Conservation (phyloP, 1,284 basidiomycete genomes). For the Ceratobasidium sp. region DNA sequence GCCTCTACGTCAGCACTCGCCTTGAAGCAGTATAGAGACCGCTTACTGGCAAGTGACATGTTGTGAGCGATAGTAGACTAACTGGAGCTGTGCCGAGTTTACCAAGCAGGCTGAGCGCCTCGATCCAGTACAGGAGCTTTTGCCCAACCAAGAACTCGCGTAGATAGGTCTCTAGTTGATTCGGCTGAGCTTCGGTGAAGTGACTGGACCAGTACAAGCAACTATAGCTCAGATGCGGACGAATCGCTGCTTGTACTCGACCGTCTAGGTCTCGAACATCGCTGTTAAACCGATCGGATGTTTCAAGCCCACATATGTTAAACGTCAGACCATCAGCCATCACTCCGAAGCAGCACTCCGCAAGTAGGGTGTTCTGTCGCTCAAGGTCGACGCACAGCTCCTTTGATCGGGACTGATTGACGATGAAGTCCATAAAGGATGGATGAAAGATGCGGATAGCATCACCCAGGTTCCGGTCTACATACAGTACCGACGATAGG, state of each 20-base stretch:
- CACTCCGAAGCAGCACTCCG: neutral
- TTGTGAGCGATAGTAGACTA: too few species aligned
- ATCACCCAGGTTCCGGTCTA: neutral
- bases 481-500: constrained; percentile 38
- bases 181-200: neutral
- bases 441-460: constrained; percentile 35
- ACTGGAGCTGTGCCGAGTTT: neutral
- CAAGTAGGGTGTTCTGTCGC: neutral
- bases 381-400: constrained; percentile 6
- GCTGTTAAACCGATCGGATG: constrained; percentile 3
- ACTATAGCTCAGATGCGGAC: too few species aligned
- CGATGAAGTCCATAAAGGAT: constrained; percentile 45
- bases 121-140: constrained; percentile 24
- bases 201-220: constrained; percentile 17
- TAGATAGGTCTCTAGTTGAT: neutral
- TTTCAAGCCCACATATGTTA: constrained; percentile 31
- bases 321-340: constrained; percentile 5
- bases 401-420: constrained; percentile 19
- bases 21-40: neutral
- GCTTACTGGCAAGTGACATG: neutral
- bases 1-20: neutral
- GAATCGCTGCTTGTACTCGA: neutral
- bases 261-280: constrained; percentile 7
- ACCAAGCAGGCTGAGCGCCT: constrained; percentile 8
- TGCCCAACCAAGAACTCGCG: neutral